A percentile compares a stretch with the other conserved stretches of the same genome.
These are phyloP conservation scores for Curvularia hawaiiensis DNA, from an alignment of 2,329 filamentous ascomycete genomes.

Conservation along the genomic window DNA sequence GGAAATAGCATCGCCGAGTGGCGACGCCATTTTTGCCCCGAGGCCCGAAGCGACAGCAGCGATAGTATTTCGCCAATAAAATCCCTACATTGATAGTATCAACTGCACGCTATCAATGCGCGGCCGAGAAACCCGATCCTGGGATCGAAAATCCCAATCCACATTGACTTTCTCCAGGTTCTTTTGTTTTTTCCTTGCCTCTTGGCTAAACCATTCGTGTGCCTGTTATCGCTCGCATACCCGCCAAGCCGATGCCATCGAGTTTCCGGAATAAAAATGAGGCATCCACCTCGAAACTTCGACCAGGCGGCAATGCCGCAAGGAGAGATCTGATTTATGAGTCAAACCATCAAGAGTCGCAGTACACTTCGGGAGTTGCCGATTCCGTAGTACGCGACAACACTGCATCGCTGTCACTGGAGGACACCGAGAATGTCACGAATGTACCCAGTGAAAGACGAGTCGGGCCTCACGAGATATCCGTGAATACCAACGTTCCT, in stretches of 20 bases:
- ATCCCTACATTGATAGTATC: background rate
- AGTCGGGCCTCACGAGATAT: conserved; percentile 18
- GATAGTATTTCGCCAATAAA: conserved; percentile 4
- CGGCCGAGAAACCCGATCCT: conserved; percentile 3
- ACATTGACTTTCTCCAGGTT: background rate
- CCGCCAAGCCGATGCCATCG: conserved; percentile 1
- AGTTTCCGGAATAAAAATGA: background rate
- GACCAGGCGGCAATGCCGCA: background rate
- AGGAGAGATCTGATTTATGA: background rate
- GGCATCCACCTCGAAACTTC: background rate
- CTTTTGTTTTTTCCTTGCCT: background rate
- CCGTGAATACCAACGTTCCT: conserved; percentile 27
- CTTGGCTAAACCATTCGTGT: background rate
- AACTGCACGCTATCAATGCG: background rate
- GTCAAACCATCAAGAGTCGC: background rate
- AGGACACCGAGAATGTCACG: conserved; percentile 7
- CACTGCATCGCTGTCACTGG: background rate
- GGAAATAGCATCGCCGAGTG: conserved; percentile 7
- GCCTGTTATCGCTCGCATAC: background rate
- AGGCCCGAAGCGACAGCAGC: conserved; percentile 7
- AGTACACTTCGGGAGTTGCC: background rate
- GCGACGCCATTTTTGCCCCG: conserved; percentile 7
- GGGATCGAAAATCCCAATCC: background rate
- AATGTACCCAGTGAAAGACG: background rate
- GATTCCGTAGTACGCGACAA: background rate